These are phyloP conservation scores for Hemileia vastatrix DNA, from an alignment of 1,284 basidiomycete species.

Conservation along the genomic window DNA sequence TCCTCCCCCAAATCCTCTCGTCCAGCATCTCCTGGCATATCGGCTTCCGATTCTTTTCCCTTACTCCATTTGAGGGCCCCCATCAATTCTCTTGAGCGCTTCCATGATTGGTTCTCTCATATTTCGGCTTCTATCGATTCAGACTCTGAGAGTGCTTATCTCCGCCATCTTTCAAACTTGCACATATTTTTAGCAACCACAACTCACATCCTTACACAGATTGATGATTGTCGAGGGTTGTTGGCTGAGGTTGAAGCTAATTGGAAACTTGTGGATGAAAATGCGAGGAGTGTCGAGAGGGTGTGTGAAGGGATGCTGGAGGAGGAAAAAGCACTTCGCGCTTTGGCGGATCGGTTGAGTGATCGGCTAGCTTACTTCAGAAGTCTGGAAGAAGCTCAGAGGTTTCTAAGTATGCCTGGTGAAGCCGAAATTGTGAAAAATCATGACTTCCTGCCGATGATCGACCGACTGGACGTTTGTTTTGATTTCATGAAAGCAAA, in stretches of 20 bases:
- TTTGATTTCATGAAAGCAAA: slow-evolving; percentile 75
- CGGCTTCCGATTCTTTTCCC: neutral
- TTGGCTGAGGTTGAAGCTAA: slow-evolving; percentile 70
- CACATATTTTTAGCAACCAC: slow-evolving; percentile 64
- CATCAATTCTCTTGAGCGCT: slow-evolving; percentile 77
- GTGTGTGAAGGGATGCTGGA: slow-evolving; percentile 79
- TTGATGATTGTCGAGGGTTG: slow-evolving; percentile 61
- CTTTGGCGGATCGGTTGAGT: slow-evolving; percentile 66
- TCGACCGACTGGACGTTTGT: slow-evolving; percentile 81
- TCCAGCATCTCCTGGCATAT: neutral
- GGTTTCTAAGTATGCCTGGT: slow-evolving; percentile 82
- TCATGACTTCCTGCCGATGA: slow-evolving; percentile 83
- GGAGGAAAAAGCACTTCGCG: slow-evolving; percentile 71
- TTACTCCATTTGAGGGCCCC: slow-evolving; percentile 43
- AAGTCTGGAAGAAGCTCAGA: slow-evolving; percentile 75
- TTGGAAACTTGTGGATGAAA: slow-evolving; percentile 74
- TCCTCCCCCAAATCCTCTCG: neutral
- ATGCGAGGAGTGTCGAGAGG: slow-evolving; percentile 71
- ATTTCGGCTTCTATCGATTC: slow-evolving; percentile 78
- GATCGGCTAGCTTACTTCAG: slow-evolving; percentile 76
- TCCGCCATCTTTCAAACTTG: slow-evolving; percentile 66
- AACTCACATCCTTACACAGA: slow-evolving; percentile 57
- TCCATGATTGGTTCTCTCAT: slow-evolving; percentile 84
- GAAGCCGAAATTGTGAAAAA: slow-evolving; percentile 70
- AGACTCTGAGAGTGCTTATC: slow-evolving; percentile 79